Base-by-base conservation (phyloP, 202 grass and related monocot species). In the Zizania palustris region DNA sequence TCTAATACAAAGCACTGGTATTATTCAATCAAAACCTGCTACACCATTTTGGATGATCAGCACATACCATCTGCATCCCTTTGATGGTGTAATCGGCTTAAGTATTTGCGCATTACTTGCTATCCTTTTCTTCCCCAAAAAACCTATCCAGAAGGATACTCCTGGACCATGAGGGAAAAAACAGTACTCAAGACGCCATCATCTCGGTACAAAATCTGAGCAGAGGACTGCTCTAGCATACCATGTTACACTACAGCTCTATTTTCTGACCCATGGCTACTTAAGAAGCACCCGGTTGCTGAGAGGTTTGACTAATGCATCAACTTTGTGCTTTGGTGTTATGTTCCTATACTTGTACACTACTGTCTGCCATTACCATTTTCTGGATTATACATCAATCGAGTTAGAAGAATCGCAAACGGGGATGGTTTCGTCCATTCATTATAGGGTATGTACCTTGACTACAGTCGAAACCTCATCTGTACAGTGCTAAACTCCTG, bases 101-200 rank as follows among this genome's bases (percentile, higher is more conserved):
- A 73, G 87, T 76, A 80, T 98, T 16, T 88, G 89, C 45, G 64
- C 74, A 44, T 67, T 98, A 60, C 84, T 95, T 84, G 87, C 85
- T 46, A 83, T 95, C 61, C 58, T 94, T 69, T 92, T 92, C 68
- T 98, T 92, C 65, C 95, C 95, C 14, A 80, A 85, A 35, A 82
- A 85, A 44, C 80, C 85, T 56, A 80, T 66, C 77, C 70, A 83
- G 48, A 90, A 79, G 60, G 69, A 91, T 71, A 63, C 38, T 39
- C 81, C 54, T 90, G 65, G 81, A 54, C 64, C 35, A 44, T 87
- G 80, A 74, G 70, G 65, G 5, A 41, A 51, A 65, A 75, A 28
- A 66, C 22, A 35, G 39, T 40, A 45, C 7, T 59, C 54, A 80
- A 41, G 38, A 59, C 35, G 15, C 16, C 11, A 42, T 28, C 40